phyloP scores from a whole-genome alignment of 1,284 basidiomycete species.

The Malassezia obtusa region DNA sequence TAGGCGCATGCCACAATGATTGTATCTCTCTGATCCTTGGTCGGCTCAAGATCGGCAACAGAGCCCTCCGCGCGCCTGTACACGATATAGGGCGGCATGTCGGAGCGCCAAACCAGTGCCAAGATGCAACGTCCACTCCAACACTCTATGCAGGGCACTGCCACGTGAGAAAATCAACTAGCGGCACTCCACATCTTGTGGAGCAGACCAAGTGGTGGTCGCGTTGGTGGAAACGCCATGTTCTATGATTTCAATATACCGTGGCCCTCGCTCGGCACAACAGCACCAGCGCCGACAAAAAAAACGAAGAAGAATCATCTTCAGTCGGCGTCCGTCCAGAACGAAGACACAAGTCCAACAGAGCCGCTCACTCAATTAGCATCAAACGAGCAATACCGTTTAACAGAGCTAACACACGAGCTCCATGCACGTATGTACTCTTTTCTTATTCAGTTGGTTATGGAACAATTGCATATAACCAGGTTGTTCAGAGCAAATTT shows the following conservation, averaged over 20 bases:
- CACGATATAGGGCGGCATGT: background rate
- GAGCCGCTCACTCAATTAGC: background rate
- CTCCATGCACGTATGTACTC: conserved; percentile 17
- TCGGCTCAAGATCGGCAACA: conserved; percentile 8
- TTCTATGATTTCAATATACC: conserved; percentile 39
- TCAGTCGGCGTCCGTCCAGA: background rate
- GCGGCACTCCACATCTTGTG: no score
- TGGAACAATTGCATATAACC: conserved; percentile 34
- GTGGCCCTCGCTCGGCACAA: conserved; percentile 22
- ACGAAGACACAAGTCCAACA: no score
- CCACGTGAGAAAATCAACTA: conserved; percentile 6
- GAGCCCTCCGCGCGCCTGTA: background rate
- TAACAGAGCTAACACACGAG: conserved; percentile 23
- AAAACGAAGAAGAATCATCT: conserved; percentile 24
- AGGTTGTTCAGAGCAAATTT: conserved; percentile 26
- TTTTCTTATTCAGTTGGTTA: conserved; percentile 23
- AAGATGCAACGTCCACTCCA: background rate
- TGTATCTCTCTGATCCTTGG: conserved; percentile 35
- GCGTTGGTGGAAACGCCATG: conserved; percentile 15
- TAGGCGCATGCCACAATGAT: conserved; percentile 46
- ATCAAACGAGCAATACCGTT: conserved; percentile 10
- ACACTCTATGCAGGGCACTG: background rate
- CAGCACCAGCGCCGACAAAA: background rate
- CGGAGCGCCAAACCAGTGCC: background rate
- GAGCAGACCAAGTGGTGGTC: no score